Base-by-base conservation (phyloP, 2,329 filamentous ascomycete genomes). In the Dichotomopilus funicola region DNA sequence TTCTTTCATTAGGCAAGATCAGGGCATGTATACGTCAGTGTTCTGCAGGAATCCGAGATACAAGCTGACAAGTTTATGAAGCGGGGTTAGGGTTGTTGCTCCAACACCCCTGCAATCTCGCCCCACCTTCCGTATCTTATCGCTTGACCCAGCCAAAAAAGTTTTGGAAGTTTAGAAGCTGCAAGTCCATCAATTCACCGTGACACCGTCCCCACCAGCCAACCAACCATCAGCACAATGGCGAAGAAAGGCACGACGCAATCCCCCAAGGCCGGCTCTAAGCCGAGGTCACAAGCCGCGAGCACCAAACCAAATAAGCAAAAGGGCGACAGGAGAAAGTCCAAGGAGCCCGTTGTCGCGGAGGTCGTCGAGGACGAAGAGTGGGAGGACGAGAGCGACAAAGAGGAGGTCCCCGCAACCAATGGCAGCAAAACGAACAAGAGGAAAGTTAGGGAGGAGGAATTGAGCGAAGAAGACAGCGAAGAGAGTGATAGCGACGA, bases 321-420 rank as follows among this genome's bases (percentile, higher is more conserved):
- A 43, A 56, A 61, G 42, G 40, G 49, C 52, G 48, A 34, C 55
- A 55, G 40, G 52, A 61, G 51, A 48, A 60, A 59, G 51, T 49
- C 49, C 51, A 67, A 59, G 35, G 62, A 65, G 57, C 64, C 62
- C 11, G 61, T 61, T 7, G 59, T 58, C 27, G 56, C 59, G 35
- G 61, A 66, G 48, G 45, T 57, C 34, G 65, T 66, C 11, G 62
- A 65, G 8, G 65, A 64, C 1, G 67, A 71, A 37, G 71, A 73
- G 42, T 72, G 70, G 55, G 73, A 73, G 36, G 71, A 74, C 35
- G 68, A 72, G 0, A 72, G 75, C 8, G 66, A 70, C 34, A 64
- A 67, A 1, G 68, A 72, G 48, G 65, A 10, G 13, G 44, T 42
- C 12, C 49, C 50, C 31, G 53, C 53, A 45, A 42, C 27, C 46